These are phyloP conservation scores for Syzygium jambos DNA, from an alignment of 345 rosid species.

Conservation along the genomic window DNA sequence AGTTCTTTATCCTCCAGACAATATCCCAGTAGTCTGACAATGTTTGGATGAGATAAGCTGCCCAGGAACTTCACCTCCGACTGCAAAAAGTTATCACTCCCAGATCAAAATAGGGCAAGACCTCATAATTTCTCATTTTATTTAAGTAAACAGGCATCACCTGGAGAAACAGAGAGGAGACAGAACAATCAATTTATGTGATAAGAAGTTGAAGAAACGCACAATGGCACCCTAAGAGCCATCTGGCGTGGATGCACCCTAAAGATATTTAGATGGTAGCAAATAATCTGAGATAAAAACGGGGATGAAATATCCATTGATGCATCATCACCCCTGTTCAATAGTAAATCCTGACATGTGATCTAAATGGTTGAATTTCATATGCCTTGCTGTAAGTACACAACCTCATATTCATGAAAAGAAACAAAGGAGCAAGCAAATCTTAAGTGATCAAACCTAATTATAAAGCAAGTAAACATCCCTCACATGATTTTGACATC, in stretches of 20 bases:
- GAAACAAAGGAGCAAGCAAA: not conserved
- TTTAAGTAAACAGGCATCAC: not conserved
- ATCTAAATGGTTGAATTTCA: not conserved
- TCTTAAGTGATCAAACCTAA: fast-evolving
- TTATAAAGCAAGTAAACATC: not conserved
- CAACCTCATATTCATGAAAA: not conserved
- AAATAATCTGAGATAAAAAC: not conserved
- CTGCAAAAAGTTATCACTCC: constrained; percentile 1
- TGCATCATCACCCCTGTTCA: not conserved
- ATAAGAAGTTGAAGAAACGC: not conserved
- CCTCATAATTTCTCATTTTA: not conserved
- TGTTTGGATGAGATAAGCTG: constrained; percentile 10
- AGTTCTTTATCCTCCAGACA: constrained; percentile 4
- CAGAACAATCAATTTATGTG: not conserved
- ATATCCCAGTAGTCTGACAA: constrained; percentile 18
- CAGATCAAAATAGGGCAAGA: not conserved
- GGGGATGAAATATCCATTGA: not conserved
- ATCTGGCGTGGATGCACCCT: no score
- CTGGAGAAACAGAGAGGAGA: not conserved
- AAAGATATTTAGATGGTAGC: not conserved
- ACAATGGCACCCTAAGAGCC: not conserved
- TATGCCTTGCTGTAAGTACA: not conserved
- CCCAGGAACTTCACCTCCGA: constrained; percentile 7
- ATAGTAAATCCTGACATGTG: not conserved
- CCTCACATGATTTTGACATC: not conserved